A percentile compares a stretch with the other conserved stretches of the same genome.
These are phyloP conservation scores for Tolypocladium ophioglossoides DNA, from an alignment of 2,329 filamentous ascomycete genomes.

Conservation along the genomic window DNA sequence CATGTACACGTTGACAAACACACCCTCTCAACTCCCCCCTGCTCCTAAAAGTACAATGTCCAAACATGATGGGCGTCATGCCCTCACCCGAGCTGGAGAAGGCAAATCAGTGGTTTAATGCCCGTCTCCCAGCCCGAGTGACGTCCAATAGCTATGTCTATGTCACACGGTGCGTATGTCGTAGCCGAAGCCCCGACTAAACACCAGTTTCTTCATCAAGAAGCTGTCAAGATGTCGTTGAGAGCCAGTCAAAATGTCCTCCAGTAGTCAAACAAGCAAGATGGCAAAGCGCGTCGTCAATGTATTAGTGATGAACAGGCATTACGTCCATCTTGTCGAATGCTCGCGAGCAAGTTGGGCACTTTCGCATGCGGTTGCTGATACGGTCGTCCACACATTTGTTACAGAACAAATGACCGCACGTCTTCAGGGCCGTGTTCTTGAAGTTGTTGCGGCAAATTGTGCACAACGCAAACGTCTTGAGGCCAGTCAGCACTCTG, in stretches of 20 bases:
- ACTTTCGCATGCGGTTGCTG: constrained; percentile 84
- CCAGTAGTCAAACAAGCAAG: neutral
- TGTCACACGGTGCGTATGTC: neutral
- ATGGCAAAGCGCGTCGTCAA: neutral
- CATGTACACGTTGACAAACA: constrained; percentile 11
- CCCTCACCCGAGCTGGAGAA: neutral
- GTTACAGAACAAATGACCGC: constrained; percentile 90
- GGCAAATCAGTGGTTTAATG: neutral
- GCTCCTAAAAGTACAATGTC: constrained; percentile 15
- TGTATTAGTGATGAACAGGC: constrained; percentile 44
- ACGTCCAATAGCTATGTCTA: neutral
- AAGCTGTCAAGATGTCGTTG: constrained; percentile 1
- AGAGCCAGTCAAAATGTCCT: neutral
- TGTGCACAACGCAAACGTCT: constrained; percentile 57
- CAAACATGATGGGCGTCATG: constrained; percentile 8
- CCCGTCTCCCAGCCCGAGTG: neutral
- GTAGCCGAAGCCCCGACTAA: neutral
- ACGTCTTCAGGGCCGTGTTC: constrained; percentile 85
- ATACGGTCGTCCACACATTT: constrained; percentile 84
- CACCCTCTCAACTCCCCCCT: constrained; percentile 1
- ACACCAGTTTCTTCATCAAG: neutral
- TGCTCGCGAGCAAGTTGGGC: constrained; percentile 82
- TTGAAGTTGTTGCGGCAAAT: constrained; percentile 92
- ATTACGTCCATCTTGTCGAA: constrained; percentile 91
- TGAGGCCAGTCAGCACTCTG: neutral